A percentile compares a stretch with the other conserved stretches of the same genome.
Conservation (phyloP, 2,329 filamentous ascomycete species). For the Penicillium fuscoglaucum region DNA sequence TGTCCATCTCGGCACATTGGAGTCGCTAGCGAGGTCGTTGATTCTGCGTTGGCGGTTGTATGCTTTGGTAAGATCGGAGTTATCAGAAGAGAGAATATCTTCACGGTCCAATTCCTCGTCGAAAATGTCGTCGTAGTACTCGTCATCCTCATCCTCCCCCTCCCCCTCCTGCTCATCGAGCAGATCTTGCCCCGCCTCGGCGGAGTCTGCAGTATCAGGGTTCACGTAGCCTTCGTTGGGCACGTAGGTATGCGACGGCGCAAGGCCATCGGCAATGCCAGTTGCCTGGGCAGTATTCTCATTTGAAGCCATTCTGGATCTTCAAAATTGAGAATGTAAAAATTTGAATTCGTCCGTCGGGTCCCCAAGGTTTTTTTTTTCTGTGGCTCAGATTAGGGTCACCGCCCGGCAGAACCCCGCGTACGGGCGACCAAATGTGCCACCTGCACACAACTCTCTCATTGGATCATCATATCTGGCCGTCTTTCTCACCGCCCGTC, state of each 20-base stretch:
- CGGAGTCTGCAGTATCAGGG: constrained; percentile 36
- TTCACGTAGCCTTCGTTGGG: constrained; percentile 52
- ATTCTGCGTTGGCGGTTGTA: constrained; percentile 81
- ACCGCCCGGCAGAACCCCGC: constrained; percentile 44
- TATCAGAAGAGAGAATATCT: constrained; percentile 57
- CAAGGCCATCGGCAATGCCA: constrained; percentile 47
- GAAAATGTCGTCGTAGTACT: constrained; percentile 62
- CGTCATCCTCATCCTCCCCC: constrained; percentile 56
- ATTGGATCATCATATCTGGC: too few relatives aligned
- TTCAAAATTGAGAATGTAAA: constrained; percentile 10
- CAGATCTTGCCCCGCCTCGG: constrained; percentile 35
- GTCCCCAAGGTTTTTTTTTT: constrained; percentile 26
- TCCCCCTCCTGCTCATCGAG: constrained; percentile 45
- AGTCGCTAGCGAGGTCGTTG: constrained; percentile 53
- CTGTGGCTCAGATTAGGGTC: constrained; percentile 24
- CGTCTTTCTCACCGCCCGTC: too few relatives aligned
- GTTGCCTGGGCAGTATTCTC: constrained; percentile 20
- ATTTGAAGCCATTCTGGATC: constrained; percentile 29
- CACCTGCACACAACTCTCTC: too few relatives aligned
- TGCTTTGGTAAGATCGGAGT: constrained; percentile 74
- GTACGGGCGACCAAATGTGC: neutral
- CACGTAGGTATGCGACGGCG: constrained; percentile 51
- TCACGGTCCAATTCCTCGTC: constrained; percentile 58
- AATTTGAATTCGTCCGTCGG: constrained; percentile 4
- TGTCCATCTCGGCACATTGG: constrained; percentile 54